phyloP scores from a whole-genome alignment of 306 rosid genomes.

The Dryas octopetala region DNA sequence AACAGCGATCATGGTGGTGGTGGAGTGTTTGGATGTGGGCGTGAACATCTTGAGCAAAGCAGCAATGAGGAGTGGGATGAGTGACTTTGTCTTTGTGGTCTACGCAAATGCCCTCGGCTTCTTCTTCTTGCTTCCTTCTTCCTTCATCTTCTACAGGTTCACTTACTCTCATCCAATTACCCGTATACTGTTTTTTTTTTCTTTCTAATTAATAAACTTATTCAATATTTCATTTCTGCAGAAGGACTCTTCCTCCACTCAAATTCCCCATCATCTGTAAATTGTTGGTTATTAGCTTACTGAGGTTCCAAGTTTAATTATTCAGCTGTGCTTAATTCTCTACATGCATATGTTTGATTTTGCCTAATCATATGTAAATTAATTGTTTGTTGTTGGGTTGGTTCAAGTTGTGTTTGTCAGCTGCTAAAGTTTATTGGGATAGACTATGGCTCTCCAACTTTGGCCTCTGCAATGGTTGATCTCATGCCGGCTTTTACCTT shows the following conservation, averaged over 20 bases:
- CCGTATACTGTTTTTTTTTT: neutral
- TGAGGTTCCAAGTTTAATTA: slow-evolving; percentile 22
- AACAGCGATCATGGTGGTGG: slow-evolving; percentile 34
- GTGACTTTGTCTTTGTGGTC: slow-evolving; percentile 29
- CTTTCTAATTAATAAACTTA: neutral
- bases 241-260: slow-evolving; percentile 35
- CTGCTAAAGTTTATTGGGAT: slow-evolving; percentile 34
- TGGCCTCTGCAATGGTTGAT: slow-evolving; percentile 41
- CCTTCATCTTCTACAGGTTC: slow-evolving; percentile 39
- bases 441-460: slow-evolving; percentile 47
- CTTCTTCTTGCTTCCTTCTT: slow-evolving; percentile 32
- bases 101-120: slow-evolving; percentile 43
- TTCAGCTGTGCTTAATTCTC: too few species aligned
- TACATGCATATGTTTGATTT: too few species aligned
- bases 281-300: slow-evolving; percentile 27
- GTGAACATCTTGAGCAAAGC: slow-evolving; percentile 36
- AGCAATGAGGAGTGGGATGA: slow-evolving; percentile 37
- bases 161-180: neutral
- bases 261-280: slow-evolving; percentile 16
- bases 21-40: slow-evolving; percentile 31
- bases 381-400: too few species aligned
- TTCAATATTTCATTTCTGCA: slow-evolving; percentile 5
- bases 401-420: slow-evolving; percentile 28
- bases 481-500: slow-evolving; percentile 54
- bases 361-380: too few species aligned